These are phyloP conservation scores for Pichia sporocuriosa DNA, from an alignment of 805 yeast species.

Conservation along the genomic window DNA sequence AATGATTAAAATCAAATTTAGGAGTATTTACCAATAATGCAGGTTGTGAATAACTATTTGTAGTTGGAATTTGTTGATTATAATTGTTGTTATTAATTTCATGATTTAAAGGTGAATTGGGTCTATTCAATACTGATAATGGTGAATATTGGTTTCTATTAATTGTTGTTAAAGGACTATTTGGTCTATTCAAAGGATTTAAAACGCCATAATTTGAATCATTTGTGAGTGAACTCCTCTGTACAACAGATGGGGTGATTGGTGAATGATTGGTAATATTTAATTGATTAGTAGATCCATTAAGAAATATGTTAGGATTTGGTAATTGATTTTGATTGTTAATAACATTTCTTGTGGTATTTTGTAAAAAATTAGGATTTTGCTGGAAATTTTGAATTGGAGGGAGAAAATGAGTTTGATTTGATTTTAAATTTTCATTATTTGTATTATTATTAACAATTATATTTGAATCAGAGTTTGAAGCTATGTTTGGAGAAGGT, in stretches of 20 bases:
- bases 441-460: not conserved
- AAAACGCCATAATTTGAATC: no score
- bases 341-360: not conserved
- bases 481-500: not conserved
- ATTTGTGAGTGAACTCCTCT: no score
- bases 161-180: not conserved
- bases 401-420: not conserved
- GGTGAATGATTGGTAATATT: not conserved
- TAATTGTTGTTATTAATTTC: not conserved
- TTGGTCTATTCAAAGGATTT: not conserved
- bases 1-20: not conserved
- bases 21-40: not conserved
- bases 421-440: not conserved
- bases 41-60: not conserved
- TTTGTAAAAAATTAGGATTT: not conserved
- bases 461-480: not conserved
- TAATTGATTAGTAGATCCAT: not conserved
- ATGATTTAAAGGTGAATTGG: not conserved
- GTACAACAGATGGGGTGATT: not conserved
- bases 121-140: not conserved
- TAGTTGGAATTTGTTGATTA: not conserved
- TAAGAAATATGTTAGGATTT: constrained; percentile 7
- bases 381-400: not conserved
- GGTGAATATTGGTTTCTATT: not conserved
- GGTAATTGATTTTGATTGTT: constrained; percentile 6